Evolutionary conservation across 192 early-diverging fungal species (phyloP).

Genomic region (Powellomyces hirtus): DNA sequence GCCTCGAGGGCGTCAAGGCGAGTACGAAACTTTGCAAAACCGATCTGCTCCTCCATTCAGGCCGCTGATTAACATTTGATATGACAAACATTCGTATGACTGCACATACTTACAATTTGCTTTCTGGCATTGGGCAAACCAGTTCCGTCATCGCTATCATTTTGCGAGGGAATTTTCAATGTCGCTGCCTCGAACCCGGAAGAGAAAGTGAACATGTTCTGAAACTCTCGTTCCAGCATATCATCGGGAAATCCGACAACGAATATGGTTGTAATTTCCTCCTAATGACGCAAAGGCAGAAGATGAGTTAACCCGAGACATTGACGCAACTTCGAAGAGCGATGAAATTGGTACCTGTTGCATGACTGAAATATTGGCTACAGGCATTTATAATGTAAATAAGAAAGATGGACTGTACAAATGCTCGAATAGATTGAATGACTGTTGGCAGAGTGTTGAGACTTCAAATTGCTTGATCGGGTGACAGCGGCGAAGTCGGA

Average conservation of each 20-base stretch:
- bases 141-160: constrained; percentile 26
- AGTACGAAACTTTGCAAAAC: constrained; percentile 96
- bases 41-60: constrained; percentile 81
- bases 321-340: no score
- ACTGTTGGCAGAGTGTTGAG: no score
- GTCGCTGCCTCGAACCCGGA: constrained; percentile 97
- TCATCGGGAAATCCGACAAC: constrained; percentile 99
- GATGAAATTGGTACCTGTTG: not conserved
- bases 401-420: no score
- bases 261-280: constrained; percentile 99
- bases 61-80: not conserved
- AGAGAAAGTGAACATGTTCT: constrained; percentile 99
- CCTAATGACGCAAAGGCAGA: constrained; percentile 27
- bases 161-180: constrained; percentile 66
- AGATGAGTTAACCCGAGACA: no score
- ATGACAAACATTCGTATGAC: not conserved
- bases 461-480: no score
- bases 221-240: constrained; percentile 98
- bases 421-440: no score
- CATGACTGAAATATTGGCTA: not conserved
- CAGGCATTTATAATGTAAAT: not conserved
- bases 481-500: no score
- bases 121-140: constrained; percentile 15
- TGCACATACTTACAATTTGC: constrained; percentile 26
- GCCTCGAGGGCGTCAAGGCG: constrained; percentile 89